Evolutionary conservation across 225 moss, liverwort and hornwort genomes (phyloP).

Genomic region (Polytrichum formosum): DNA sequence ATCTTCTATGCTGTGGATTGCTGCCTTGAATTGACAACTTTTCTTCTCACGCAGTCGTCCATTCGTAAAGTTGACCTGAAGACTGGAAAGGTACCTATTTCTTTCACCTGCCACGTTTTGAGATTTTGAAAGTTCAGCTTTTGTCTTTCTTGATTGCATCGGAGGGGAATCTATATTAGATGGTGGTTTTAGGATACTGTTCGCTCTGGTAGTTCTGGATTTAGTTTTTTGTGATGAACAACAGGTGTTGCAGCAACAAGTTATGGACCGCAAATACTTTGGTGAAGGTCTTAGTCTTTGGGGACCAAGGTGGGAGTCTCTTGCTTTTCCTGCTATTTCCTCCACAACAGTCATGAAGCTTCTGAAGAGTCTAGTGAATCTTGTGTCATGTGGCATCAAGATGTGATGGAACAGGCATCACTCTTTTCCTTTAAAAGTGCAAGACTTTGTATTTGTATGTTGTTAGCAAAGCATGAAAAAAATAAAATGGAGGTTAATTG

Average conservation of each 20-base stretch:
- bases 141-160: too few species aligned
- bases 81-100: conserved; percentile 75
- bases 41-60: conserved; percentile 72
- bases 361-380: too few species aligned
- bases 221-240: neutral
- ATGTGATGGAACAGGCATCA: too few species aligned
- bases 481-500: too few species aligned
- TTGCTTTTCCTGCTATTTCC: neutral
- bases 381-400: too few species aligned
- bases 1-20: neutral
- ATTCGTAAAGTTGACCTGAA: conserved; percentile 84
- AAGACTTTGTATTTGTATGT: too few species aligned
- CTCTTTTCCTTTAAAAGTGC: too few species aligned
- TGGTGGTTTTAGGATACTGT: conserved; percentile 17
- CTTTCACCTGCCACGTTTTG: neutral
- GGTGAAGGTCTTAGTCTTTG: conserved; percentile 98
- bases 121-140: too few species aligned
- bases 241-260: conserved; percentile 66
- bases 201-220: conserved; percentile 16
- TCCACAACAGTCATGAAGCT: too few species aligned
- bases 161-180: conserved; percentile 1
- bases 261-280: conserved; percentile 53
- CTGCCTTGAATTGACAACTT: neutral
- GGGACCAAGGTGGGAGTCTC: conserved; percentile 65
- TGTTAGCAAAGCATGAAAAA: too few species aligned